phyloP scores from a whole-genome alignment of 345 rosid species.

The Salix koriyanagi region DNA sequence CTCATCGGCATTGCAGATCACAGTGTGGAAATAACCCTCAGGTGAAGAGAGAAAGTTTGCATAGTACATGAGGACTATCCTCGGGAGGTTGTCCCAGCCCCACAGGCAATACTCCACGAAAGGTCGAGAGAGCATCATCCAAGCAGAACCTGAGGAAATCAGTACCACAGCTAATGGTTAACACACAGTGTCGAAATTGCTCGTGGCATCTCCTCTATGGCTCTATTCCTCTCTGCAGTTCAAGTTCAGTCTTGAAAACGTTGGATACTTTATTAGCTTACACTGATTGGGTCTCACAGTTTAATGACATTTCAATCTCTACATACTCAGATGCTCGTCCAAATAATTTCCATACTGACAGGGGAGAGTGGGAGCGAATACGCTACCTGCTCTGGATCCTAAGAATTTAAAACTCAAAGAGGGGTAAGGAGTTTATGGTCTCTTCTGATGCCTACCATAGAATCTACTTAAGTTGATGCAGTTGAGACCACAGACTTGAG shows the following conservation, averaged over 20 bases:
- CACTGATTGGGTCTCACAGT: not conserved
- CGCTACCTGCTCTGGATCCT: not conserved
- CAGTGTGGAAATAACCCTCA: constrained; percentile 88
- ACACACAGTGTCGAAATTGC: not conserved
- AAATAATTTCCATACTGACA: not conserved
- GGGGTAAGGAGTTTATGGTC: not conserved
- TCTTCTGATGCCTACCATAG: not conserved
- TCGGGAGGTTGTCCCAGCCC: constrained; percentile 95
- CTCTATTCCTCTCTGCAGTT: not conserved
- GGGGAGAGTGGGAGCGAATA: not conserved
- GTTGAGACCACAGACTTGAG: not conserved
- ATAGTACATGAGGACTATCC: constrained; percentile 79
- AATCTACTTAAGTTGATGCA: not conserved
- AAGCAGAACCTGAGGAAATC: constrained; percentile 66
- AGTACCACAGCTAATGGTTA: not conserved
- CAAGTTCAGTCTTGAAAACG: not conserved
- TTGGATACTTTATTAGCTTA: not conserved
- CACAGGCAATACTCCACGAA: constrained; percentile 69
- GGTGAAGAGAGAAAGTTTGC: constrained; percentile 88
- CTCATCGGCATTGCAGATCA: constrained; percentile 74
- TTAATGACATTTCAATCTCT: not conserved
- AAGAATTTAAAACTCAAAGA: not conserved
- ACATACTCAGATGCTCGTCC: not conserved
- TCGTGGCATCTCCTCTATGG: not conserved
- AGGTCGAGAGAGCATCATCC: constrained; percentile 89